Evolutionary conservation across 2,329 filamentous ascomycete species (phyloP).

Genomic region (Aschersonia sp.): DNA sequence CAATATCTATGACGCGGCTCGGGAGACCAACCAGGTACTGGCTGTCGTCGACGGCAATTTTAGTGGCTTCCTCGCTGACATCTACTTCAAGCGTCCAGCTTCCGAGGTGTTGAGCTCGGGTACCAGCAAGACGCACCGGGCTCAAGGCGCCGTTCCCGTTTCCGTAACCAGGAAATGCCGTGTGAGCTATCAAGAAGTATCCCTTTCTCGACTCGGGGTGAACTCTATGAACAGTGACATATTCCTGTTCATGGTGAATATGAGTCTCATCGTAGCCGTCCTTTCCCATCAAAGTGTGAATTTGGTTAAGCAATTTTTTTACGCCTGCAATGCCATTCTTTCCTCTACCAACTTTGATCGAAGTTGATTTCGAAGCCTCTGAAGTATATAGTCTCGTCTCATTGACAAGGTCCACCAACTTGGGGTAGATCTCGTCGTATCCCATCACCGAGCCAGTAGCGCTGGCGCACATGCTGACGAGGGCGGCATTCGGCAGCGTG

Average conservation of each 20-base stretch:
- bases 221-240: slow-evolving; percentile 89
- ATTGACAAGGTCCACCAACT: slow-evolving; percentile 80
- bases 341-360: slow-evolving; percentile 52
- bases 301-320: slow-evolving; percentile 86
- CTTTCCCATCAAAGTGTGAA: slow-evolving; percentile 90
- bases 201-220: slow-evolving; percentile 86
- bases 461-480: slow-evolving; percentile 92
- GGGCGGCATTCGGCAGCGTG: slow-evolving; percentile 81
- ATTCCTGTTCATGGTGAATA: slow-evolving; percentile 91
- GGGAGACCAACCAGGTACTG: slow-evolving; percentile 68
- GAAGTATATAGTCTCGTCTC: slow-evolving; percentile 78
- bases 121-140: slow-evolving; percentile 68
- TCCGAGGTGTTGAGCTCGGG: slow-evolving; percentile 71
- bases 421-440: slow-evolving; percentile 92
- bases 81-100: slow-evolving; percentile 91
- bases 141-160: slow-evolving; percentile 69
- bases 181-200: slow-evolving; percentile 91
- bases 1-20: slow-evolving; percentile 60
- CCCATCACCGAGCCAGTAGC: slow-evolving; percentile 95
- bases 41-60: slow-evolving; percentile 52
- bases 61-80: slow-evolving; percentile 51
- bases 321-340: slow-evolving; percentile 76
- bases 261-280: slow-evolving; percentile 92
- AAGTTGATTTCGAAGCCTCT: slow-evolving; percentile 45
- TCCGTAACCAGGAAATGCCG: slow-evolving; percentile 82